Evolutionary conservation across 2,329 filamentous ascomycete genomes (phyloP).

Genomic region (Seiridium unicorne): DNA sequence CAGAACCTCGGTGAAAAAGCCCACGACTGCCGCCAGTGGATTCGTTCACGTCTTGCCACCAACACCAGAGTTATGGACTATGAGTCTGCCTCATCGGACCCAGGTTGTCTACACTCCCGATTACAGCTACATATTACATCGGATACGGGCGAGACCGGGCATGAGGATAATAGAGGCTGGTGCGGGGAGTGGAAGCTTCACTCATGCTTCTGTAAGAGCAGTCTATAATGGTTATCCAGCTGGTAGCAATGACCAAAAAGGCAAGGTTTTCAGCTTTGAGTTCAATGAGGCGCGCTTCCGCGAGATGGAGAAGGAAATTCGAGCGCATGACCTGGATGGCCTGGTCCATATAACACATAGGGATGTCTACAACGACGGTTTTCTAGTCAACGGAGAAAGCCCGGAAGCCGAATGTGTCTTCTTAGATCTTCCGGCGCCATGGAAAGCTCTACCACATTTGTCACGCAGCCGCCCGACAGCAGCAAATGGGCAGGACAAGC

Average conservation of each 20-base stretch:
- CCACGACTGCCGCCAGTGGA: slow-evolving; percentile 59
- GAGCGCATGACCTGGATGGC: slow-evolving; percentile 62
- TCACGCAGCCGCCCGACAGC: slow-evolving; percentile 47
- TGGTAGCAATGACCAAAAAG: slow-evolving; percentile 42
- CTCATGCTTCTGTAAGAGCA: slow-evolving; percentile 73
- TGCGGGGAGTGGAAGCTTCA: slow-evolving; percentile 80
- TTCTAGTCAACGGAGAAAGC: slow-evolving; percentile 58
- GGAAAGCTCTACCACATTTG: slow-evolving; percentile 77
- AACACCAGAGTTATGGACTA: slow-evolving; percentile 80
- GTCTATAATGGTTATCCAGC: slow-evolving; percentile 71
- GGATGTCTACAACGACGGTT: slow-evolving; percentile 76
- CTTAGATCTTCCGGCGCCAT: slow-evolving; percentile 77
- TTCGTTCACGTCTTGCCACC: slow-evolving; percentile 79
- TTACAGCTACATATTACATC: slow-evolving; percentile 80
- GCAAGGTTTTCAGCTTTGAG: slow-evolving; percentile 80
- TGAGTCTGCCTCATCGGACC: slow-evolving; percentile 75
- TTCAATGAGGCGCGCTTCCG: slow-evolving; percentile 72
- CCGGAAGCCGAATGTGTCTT: slow-evolving; percentile 72
- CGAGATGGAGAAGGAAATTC: slow-evolving; percentile 68
- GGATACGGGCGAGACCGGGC: slow-evolving; percentile 72
- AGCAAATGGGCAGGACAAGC: slow-evolving; percentile 18
- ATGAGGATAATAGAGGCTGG: slow-evolving; percentile 76
- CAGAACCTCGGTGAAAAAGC: slow-evolving; percentile 24
- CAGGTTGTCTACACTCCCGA: slow-evolving; percentile 87
- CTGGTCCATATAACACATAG: slow-evolving; percentile 74